Evolutionary conservation across 148 eudicot genomes (phyloP).

Genomic region (Vaccinium corymbosum): DNA sequence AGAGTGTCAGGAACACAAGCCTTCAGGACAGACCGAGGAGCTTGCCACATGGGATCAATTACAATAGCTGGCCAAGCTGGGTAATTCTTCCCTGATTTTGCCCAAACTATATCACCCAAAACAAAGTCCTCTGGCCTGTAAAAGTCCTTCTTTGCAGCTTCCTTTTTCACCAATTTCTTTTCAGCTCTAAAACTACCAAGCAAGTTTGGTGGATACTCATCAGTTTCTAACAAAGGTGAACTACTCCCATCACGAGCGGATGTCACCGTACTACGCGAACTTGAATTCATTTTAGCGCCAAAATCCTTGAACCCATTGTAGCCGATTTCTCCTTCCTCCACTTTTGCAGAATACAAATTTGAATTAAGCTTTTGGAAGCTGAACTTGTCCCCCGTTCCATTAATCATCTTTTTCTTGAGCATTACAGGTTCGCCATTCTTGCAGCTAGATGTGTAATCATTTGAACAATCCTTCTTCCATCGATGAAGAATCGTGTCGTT

Average conservation of each 20-base stretch:
- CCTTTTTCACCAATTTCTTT: conserved; percentile 22
- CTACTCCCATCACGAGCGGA: conserved; percentile 23
- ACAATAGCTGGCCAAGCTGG: conserved; percentile 79
- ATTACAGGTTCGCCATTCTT: conserved; percentile 35
- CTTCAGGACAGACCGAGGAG: conserved; percentile 51
- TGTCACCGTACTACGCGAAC: conserved; percentile 23
- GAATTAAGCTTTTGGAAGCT: conserved; percentile 33
- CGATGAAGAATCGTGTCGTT: conserved; percentile 33
- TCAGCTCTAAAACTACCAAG: conserved; percentile 12
- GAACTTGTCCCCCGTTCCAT: conserved; percentile 21
- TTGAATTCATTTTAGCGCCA: conserved; percentile 24
- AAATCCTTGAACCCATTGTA: conserved; percentile 25
- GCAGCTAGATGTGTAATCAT: conserved; percentile 19
- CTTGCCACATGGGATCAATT: conserved; percentile 58
- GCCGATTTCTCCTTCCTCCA: conserved; percentile 37
- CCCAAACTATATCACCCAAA: conserved; percentile 65
- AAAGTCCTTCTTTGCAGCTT: conserved; percentile 27
- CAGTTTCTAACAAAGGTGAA: conserved; percentile 24
- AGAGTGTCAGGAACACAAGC: conserved; percentile 56
- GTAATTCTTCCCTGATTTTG: conserved; percentile 61
- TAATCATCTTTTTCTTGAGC: conserved; percentile 20
- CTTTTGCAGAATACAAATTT: conserved; percentile 44
- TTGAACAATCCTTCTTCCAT: conserved; percentile 25
- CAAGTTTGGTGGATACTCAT: conserved; percentile 22
- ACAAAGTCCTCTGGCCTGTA: conserved; percentile 50